phyloP scores from a whole-genome alignment of 1,139 yeast genomes.

The Yamadazyma conglobata region DNA sequence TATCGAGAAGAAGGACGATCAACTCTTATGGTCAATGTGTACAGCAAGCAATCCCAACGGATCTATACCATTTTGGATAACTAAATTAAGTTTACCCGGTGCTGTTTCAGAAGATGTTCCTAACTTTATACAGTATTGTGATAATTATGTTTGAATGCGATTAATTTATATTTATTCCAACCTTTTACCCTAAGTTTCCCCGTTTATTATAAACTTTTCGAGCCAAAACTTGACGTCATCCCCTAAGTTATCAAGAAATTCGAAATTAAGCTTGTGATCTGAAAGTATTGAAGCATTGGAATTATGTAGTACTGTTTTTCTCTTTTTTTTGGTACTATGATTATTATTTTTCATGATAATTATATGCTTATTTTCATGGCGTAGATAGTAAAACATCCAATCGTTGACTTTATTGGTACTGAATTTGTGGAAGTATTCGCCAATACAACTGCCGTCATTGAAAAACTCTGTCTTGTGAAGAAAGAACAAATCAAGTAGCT shows the following conservation, averaged over 20 bases:
- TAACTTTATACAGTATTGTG: constrained; percentile 50
- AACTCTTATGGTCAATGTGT: constrained; percentile 62
- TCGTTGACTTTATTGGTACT: constrained; percentile 36
- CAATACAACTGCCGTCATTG: constrained; percentile 17
- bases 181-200: constrained; percentile 15
- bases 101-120: constrained; percentile 71
- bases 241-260: constrained; percentile 42
- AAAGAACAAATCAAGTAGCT: constrained; percentile 32
- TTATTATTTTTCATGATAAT: constrained; percentile 37
- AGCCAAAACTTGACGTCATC: constrained; percentile 46
- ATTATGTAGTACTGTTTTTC: constrained; percentile 14
- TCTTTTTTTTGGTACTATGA: constrained; percentile 17
- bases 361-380: constrained; percentile 28
- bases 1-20: constrained; percentile 35
- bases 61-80: constrained; percentile 59
- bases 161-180: too few species aligned
- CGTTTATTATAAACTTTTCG: constrained; percentile 23
- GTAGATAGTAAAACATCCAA: constrained; percentile 45
- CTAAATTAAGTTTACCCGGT: constrained; percentile 50
- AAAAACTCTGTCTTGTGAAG: constrained; percentile 26
- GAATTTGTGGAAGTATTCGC: constrained; percentile 44
- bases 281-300: constrained; percentile 11
- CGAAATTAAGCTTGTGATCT: constrained; percentile 28
- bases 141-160: constrained; percentile 4
- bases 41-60: constrained; percentile 68